Percentiles rank a stretch among this genome's conserved stretches.
Evolutionary conservation across 1,139 yeast genomes (phyloP).

Genomic region (Saccharomyces uvarum): DNA sequence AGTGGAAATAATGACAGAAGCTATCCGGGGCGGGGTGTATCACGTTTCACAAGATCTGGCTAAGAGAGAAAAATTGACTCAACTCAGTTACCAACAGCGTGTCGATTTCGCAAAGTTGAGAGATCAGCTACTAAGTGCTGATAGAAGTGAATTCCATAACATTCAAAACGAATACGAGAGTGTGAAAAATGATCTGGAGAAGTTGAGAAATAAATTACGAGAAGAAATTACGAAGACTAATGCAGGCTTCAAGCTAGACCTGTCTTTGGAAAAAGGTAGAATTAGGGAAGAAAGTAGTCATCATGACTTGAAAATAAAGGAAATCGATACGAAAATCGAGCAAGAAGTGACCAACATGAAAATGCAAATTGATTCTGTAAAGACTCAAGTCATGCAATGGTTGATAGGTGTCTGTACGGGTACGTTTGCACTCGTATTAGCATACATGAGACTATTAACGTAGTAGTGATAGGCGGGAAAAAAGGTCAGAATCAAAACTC

Average conservation of each 20-base stretch:
- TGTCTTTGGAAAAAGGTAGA: conserved; percentile 89
- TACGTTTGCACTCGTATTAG: conserved; percentile 87
- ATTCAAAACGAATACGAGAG: conserved; percentile 85
- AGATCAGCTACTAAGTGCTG: conserved; percentile 84
- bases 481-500: neutral
- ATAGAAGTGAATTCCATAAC: conserved; percentile 74
- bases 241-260: conserved; percentile 83
- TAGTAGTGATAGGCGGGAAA: conserved; percentile 28
- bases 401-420: conserved; percentile 96
- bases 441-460: conserved; percentile 78
- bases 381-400: conserved; percentile 97
- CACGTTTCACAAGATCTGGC: conserved; percentile 72
- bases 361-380: conserved; percentile 88
- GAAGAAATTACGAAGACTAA: conserved; percentile 89
- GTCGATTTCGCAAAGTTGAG: conserved; percentile 92
- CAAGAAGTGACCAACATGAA: conserved; percentile 92
- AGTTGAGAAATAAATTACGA: conserved; percentile 70
- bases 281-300: conserved; percentile 88
- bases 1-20: conserved; percentile 63
- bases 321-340: conserved; percentile 88
- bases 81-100: conserved; percentile 87
- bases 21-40: conserved; percentile 74
- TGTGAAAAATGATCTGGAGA: conserved; percentile 76
- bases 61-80: conserved; percentile 69
- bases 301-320: conserved; percentile 89